Evolutionary conservation across 345 rosid species (phyloP).

Genomic region (Acer negundo): DNA sequence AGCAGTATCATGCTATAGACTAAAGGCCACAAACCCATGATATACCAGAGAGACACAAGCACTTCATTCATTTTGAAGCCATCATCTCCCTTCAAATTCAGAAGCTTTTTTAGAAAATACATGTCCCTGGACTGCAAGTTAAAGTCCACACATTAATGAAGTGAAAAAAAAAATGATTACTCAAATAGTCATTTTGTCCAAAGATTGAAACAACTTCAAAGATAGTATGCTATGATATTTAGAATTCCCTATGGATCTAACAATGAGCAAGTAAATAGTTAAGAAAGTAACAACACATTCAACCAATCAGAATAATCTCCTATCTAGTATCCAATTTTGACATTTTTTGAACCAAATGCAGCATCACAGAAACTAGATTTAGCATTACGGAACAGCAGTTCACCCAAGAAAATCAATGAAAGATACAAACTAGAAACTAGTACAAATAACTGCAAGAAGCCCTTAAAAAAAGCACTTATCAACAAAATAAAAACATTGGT

Average conservation of each 20-base stretch:
- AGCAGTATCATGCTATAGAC: conserved; percentile 77
- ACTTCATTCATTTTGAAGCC: conserved; percentile 86
- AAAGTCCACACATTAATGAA: not conserved
- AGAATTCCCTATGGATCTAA: no score
- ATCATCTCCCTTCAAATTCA: conserved; percentile 75
- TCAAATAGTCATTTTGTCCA: not conserved
- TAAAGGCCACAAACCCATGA: conserved; percentile 92
- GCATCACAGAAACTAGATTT: no score
- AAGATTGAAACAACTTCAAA: not conserved
- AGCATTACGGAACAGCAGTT: no score
- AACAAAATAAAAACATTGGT: not conserved
- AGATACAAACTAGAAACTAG: not conserved
- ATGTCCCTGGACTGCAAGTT: conserved; percentile 70
- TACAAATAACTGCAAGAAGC: not conserved
- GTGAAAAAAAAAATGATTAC: not conserved
- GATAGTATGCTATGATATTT: not conserved
- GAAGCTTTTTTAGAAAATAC: conserved; percentile 81
- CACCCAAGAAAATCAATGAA: not conserved
- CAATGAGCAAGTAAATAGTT: no score
- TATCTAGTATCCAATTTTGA: not conserved
- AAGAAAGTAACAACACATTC: not conserved
- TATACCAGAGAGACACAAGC: conserved; percentile 79
- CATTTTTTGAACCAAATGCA: no score
- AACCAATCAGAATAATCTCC: not conserved
- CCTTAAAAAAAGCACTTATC: not conserved